These are phyloP conservation scores for Agaricus bisporus DNA, from an alignment of 768 basidiomycete species.

Conservation along the genomic window DNA sequence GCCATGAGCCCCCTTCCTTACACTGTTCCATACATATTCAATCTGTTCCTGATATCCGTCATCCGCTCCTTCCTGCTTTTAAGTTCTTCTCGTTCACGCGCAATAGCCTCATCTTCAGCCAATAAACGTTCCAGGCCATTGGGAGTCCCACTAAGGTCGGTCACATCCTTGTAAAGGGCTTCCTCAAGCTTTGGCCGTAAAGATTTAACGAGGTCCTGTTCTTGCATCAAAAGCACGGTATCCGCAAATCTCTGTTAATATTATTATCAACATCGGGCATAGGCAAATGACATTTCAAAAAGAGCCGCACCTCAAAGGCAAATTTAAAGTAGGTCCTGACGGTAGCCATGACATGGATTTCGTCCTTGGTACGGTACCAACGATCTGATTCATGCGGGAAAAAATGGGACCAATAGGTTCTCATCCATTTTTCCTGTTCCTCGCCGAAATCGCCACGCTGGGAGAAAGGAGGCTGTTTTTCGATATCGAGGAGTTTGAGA, in stretches of 20 bases:
- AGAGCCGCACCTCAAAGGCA: slow-evolving; percentile 39
- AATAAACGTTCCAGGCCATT: slow-evolving; percentile 25
- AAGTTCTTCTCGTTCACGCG: slow-evolving; percentile 23
- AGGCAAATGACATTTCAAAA: not conserved
- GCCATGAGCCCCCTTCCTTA: not conserved
- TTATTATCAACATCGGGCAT: not conserved
- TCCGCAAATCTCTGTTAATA: slow-evolving; percentile 47
- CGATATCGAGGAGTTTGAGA: slow-evolving; percentile 28
- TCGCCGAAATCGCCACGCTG: slow-evolving; percentile 19
- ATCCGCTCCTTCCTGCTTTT: slow-evolving; percentile 20
- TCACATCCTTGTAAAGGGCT: slow-evolving; percentile 25
- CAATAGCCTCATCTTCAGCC: slow-evolving; percentile 32
- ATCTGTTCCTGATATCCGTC: slow-evolving; percentile 25
- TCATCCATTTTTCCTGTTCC: slow-evolving; percentile 18
- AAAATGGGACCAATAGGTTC: not conserved
- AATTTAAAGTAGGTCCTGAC: slow-evolving; percentile 53
- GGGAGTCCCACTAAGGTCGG: slow-evolving; percentile 11
- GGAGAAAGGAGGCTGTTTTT: slow-evolving; percentile 31
- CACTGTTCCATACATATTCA: slow-evolving; percentile 19
- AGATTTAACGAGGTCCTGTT: slow-evolving; percentile 35
- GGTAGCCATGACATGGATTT: slow-evolving; percentile 45
- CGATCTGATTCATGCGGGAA: not conserved
- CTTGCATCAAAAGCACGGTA: slow-evolving; percentile 42
- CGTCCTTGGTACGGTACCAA: slow-evolving; percentile 24
- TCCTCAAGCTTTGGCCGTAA: slow-evolving; percentile 28